phyloP scores from a whole-genome alignment of 495 filamentous ascomycete genomes.

The Parachaetomium inaequale region DNA sequence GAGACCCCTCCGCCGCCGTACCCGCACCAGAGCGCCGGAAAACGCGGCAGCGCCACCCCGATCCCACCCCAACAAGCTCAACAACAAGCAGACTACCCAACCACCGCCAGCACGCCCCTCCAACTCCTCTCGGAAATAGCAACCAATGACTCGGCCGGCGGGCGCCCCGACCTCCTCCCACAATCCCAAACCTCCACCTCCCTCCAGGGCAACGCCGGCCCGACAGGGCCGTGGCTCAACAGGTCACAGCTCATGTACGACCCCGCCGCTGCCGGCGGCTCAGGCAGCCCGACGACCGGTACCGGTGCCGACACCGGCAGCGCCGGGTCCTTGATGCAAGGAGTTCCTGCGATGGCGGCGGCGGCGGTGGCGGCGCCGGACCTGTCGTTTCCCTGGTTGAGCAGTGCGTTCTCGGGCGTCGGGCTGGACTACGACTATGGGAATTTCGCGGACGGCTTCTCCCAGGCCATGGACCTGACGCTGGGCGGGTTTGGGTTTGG shows the following conservation, averaged over 20 bases:
- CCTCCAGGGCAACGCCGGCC: background rate
- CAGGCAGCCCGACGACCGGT: background rate
- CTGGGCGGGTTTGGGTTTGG: slow-evolving; percentile 40
- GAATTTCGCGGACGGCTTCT: slow-evolving; percentile 43
- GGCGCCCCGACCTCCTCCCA: slow-evolving; percentile 14
- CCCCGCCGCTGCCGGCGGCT: background rate
- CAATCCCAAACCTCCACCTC: background rate
- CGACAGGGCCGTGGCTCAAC: slow-evolving; percentile 4
- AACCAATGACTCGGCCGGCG: slow-evolving; percentile 48
- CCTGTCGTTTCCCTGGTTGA: slow-evolving; percentile 34
- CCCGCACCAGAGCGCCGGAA: background rate
- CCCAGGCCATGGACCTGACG: slow-evolving; percentile 51
- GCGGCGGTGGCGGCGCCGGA: background rate
- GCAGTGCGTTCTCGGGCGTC: slow-evolving; percentile 25
- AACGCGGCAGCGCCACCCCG: slow-evolving; percentile 23
- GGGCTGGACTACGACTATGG: slow-evolving; percentile 44
- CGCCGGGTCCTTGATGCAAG: background rate
- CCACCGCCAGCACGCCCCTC: slow-evolving; percentile 51
- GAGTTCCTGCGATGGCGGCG: background rate
- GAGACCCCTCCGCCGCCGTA: slow-evolving; percentile 11
- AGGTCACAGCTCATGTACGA: slow-evolving; percentile 1
- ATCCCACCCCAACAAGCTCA: slow-evolving; percentile 3
- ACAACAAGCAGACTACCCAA: slow-evolving; percentile 27
- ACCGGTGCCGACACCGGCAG: background rate
- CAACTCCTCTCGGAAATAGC: slow-evolving; percentile 68